Evolutionary conservation across 164 flowering plant genomes (phyloP).

Genomic region (Umbilicus rupestris): DNA sequence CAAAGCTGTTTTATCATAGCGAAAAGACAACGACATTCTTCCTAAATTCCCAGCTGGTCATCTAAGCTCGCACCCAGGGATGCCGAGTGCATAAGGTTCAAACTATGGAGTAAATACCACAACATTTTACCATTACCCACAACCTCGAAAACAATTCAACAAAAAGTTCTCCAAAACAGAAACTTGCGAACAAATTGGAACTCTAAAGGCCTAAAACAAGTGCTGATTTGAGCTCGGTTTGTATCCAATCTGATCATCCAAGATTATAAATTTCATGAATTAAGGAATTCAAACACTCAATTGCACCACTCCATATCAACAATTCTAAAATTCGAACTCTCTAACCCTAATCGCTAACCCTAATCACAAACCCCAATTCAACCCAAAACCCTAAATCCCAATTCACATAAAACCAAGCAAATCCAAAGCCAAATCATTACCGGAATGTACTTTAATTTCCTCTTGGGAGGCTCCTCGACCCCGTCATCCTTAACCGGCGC

Average conservation of each 20-base stretch:
- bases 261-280: not conserved
- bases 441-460: conserved; percentile 81
- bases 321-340: not conserved
- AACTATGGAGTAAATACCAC: too few species aligned
- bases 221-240: not conserved
- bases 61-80: too few species aligned
- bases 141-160: too few species aligned
- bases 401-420: not conserved
- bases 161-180: too few species aligned
- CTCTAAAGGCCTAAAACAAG: too few species aligned
- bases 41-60: too few species aligned
- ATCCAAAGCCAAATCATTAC: conserved; percentile 22
- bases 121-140: too few species aligned
- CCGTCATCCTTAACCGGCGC: conserved; percentile 25
- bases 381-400: not conserved
- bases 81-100: too few species aligned
- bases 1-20: too few species aligned
- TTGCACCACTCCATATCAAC: not conserved
- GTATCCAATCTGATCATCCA: not conserved
- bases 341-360: not conserved
- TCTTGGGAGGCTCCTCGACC: conserved; percentile 49
- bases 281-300: not conserved
- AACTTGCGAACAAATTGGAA: too few species aligned
- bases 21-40: too few species aligned
- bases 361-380: not conserved